Evolutionary conservation across 306 rosid species (phyloP).

Genomic region (Pachyrhizus erosus): DNA sequence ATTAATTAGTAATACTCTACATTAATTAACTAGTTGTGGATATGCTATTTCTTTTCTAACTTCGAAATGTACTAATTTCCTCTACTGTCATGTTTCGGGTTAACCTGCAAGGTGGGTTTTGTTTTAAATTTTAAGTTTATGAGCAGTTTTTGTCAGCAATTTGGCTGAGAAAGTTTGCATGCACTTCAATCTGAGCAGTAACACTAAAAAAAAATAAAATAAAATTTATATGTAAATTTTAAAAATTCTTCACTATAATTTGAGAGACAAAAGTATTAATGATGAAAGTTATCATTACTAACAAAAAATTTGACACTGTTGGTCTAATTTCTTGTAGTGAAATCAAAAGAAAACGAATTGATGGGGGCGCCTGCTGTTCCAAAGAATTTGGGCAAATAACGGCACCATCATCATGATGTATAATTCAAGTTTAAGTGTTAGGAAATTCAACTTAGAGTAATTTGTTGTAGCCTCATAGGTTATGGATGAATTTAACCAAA

Average conservation of each 20-base stretch:
- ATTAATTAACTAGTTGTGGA: background rate
- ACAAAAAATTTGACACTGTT: too few relatives aligned
- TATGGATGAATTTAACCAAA: background rate
- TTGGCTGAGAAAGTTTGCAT: constrained; percentile 15
- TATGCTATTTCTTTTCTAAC: background rate
- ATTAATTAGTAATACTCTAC: background rate
- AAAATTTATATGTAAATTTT: too few relatives aligned
- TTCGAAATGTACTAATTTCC: background rate
- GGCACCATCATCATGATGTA: background rate
- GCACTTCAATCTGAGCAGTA: background rate
- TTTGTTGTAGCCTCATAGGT: background rate
- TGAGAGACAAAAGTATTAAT: too few relatives aligned
- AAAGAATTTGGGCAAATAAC: background rate
- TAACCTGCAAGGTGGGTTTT: background rate
- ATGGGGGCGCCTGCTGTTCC: background rate
- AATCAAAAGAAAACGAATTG: background rate
- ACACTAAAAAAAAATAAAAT: too few relatives aligned
- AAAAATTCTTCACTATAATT: too few relatives aligned
- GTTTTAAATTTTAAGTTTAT: background rate
- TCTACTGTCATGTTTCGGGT: constrained; percentile 23
- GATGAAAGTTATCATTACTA: too few relatives aligned
- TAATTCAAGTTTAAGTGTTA: background rate
- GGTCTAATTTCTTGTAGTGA: too few relatives aligned
- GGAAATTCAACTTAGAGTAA: constrained; percentile 5
- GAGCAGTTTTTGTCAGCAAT: background rate